phyloP scores from a whole-genome alignment of 306 rosid genomes.

The Quercus suber region DNA sequence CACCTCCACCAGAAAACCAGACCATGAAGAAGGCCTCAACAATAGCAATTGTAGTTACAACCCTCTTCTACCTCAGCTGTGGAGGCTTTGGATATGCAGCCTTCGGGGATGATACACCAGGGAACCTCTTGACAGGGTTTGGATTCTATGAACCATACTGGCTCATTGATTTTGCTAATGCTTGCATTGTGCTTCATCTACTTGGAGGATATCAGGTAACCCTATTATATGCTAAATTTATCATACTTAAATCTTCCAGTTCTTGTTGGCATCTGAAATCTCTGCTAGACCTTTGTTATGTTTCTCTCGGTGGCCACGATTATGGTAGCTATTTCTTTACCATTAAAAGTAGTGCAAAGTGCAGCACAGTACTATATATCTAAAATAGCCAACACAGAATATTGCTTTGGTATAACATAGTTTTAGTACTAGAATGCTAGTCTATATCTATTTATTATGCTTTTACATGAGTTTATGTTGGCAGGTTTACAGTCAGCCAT shows the following conservation, averaged over 20 bases:
- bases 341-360: too few relatives aligned
- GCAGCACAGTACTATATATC: too few relatives aligned
- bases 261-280: not conserved
- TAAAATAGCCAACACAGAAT: not conserved
- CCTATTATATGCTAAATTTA: not conserved
- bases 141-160: constrained; percentile 42
- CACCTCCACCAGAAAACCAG: constrained; percentile 72
- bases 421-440: too few relatives aligned
- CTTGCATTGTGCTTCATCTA: constrained; percentile 69
- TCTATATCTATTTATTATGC: not conserved
- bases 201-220: constrained; percentile 82
- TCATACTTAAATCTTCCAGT: constrained; percentile 1
- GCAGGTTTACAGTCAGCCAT: constrained; percentile 73
- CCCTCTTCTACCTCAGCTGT: constrained; percentile 64
- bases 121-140: constrained; percentile 72
- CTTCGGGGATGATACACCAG: constrained; percentile 66
- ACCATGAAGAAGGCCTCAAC: constrained; percentile 62
- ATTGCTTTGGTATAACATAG: not conserved
- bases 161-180: constrained; percentile 74
- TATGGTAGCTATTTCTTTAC: too few relatives aligned
- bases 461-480: not conserved
- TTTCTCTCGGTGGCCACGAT: too few relatives aligned
- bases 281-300: not conserved
- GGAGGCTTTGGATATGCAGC: constrained; percentile 82
- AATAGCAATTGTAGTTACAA: constrained; percentile 43